A percentile compares a stretch with the other conserved stretches of the same genome.
phyloP scores from a whole-genome alignment of 2,329 filamentous ascomycete species.

The Pezicula radicicola region DNA sequence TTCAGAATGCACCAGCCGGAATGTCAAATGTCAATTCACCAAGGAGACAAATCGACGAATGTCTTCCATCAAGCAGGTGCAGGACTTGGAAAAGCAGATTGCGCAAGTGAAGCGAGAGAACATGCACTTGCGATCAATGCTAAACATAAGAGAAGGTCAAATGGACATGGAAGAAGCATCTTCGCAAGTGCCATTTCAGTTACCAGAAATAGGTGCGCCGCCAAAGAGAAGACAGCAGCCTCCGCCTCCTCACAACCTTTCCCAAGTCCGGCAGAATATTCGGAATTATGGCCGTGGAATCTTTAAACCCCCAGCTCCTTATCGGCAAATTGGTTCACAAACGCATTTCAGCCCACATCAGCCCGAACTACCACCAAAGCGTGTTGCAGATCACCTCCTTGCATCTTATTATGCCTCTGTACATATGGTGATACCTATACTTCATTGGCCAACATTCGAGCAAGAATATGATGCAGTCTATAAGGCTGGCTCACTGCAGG shows the following conservation, averaged over 20 bases:
- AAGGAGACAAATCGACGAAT: slow-evolving; percentile 98
- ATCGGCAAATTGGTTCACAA: slow-evolving; percentile 51
- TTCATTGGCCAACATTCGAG: slow-evolving; percentile 86
- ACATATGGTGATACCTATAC: slow-evolving; percentile 77
- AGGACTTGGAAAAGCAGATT: slow-evolving; percentile 93
- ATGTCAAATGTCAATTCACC: slow-evolving; percentile 97
- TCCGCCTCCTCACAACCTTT: slow-evolving; percentile 64
- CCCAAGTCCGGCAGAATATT: slow-evolving; percentile 69
- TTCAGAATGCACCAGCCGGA: slow-evolving; percentile 94
- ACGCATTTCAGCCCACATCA: slow-evolving; percentile 48
- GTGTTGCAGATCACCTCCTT: slow-evolving; percentile 69
- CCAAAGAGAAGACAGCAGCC: slow-evolving; percentile 62
- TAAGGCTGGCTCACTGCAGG: slow-evolving; percentile 55
- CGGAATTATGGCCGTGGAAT: slow-evolving; percentile 73
- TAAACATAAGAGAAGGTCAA: slow-evolving; percentile 40
- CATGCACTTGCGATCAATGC: slow-evolving; percentile 63
- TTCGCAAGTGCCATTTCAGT: slow-evolving; percentile 45
- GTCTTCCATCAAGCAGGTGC: slow-evolving; percentile 99
- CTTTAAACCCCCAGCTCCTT: slow-evolving; percentile 72
- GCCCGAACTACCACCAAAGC: slow-evolving; percentile 68
- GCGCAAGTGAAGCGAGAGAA: slow-evolving; percentile 79
- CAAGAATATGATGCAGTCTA: slow-evolving; percentile 76
- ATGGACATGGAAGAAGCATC: slow-evolving; percentile 37
- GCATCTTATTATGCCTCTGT: slow-evolving; percentile 72
- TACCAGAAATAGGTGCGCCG: slow-evolving; percentile 64